Evolutionary conservation across 164 flowering plant species (phyloP).

Genomic region (Buxus sempervirens): DNA sequence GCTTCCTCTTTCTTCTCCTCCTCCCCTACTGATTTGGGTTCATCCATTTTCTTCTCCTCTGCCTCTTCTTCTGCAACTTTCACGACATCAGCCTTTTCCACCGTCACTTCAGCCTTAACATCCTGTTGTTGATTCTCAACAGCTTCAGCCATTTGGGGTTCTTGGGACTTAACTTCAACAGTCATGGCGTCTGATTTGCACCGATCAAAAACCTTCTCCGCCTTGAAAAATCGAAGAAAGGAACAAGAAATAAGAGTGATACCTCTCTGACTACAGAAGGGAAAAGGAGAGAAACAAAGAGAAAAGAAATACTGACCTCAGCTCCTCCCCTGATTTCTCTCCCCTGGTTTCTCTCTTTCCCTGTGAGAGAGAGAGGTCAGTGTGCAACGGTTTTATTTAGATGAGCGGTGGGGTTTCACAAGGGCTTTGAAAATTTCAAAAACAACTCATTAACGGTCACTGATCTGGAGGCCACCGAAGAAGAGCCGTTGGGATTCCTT

Average conservation of each 20-base stretch:
- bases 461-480: slow-evolving; percentile 40
- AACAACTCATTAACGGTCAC: slow-evolving; percentile 39
- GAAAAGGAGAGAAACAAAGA: neutral
- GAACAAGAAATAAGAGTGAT: no score
- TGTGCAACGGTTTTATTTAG: slow-evolving; percentile 37
- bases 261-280: neutral
- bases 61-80: slow-evolving; percentile 3
- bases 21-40: slow-evolving; percentile 11
- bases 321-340: slow-evolving; percentile 12
- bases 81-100: slow-evolving; percentile 4
- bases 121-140: neutral
- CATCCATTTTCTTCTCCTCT: no score
- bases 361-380: neutral
- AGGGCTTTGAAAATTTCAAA: slow-evolving; percentile 5
- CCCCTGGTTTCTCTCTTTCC: neutral
- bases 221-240: neutral
- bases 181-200: slow-evolving; percentile 27
- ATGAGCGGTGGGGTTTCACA: neutral
- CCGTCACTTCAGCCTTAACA: neutral
- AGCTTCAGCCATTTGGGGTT: slow-evolving; percentile 13
- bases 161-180: slow-evolving; percentile 36
- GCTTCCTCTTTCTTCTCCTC: slow-evolving; percentile 16
- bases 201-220: neutral
- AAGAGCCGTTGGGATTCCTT: slow-evolving; percentile 36
- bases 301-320: neutral